Conservation (phyloP, 768 basidiomycete species). For the Lyophyllum decastes region DNA sequence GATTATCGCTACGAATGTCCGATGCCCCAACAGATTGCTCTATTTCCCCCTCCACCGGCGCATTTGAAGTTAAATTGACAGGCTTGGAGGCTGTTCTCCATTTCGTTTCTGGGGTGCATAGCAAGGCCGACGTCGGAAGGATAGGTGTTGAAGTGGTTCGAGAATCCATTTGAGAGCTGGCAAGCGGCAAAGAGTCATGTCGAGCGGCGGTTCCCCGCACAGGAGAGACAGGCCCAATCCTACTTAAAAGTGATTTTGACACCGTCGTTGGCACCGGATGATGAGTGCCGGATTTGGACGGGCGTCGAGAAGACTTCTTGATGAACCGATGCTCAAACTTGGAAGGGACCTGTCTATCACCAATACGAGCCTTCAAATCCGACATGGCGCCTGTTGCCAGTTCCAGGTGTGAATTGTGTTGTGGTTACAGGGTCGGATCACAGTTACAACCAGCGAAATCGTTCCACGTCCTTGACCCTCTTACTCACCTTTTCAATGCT, state of each 20-base stretch:
- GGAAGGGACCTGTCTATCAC: neutral
- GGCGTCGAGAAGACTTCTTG: neutral
- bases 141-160: neutral
- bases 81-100: neutral
- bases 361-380: neutral
- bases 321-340: neutral
- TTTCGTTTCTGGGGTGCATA: neutral
- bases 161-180: neutral
- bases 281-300: neutral
- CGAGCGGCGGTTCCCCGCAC: no score
- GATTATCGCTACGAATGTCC: neutral
- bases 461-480: no score
- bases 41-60: neutral
- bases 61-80: neutral
- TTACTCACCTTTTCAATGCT: no score
- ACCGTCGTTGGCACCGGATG: neutral
- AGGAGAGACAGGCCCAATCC: neutral
- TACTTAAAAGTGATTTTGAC: neutral
- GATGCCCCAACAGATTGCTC: neutral
- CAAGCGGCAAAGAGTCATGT: neutral
- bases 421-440: no score
- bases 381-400: neutral
- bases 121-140: neutral
- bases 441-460: no score
- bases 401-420: neutral